These are phyloP conservation scores for sorghum (Sorghum bicolor) DNA, from an alignment of 176 grass and related monocot genomes.

Conservation along the genomic window DNA sequence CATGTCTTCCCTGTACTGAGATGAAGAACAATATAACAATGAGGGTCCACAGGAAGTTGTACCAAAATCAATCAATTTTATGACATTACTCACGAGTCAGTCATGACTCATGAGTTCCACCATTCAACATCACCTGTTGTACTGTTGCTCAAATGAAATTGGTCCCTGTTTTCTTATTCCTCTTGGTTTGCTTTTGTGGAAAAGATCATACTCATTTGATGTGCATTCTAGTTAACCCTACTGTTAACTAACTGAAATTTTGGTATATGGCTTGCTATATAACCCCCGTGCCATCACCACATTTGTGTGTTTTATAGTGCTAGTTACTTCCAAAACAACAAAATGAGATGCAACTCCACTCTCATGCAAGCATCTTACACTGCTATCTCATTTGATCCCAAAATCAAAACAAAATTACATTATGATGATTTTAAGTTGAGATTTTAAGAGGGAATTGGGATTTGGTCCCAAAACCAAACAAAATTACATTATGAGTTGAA, in stretches of 20 bases:
- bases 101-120: background rate
- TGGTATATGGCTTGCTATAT: background rate
- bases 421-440: too few relatives aligned
- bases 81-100: background rate
- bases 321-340: too few relatives aligned
- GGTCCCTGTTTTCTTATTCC: background rate
- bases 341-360: background rate
- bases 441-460: too few relatives aligned
- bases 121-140: background rate
- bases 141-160: background rate
- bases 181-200: background rate
- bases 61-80: background rate
- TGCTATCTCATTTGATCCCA: background rate
- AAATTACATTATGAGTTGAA: background rate
- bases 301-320: background rate
- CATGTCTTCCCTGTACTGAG: background rate
- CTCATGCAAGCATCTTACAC: background rate
- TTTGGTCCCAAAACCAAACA: too few relatives aligned
- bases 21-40: background rate
- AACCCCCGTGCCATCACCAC: background rate
- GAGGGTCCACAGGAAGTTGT: background rate
- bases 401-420: too few relatives aligned
- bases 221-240: background rate
- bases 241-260: background rate
- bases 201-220: background rate